Percentiles rank a stretch among this genome's conserved stretches.
phyloP scores from a whole-genome alignment of 1,139 yeast species.

The Pichia sp. region DNA sequence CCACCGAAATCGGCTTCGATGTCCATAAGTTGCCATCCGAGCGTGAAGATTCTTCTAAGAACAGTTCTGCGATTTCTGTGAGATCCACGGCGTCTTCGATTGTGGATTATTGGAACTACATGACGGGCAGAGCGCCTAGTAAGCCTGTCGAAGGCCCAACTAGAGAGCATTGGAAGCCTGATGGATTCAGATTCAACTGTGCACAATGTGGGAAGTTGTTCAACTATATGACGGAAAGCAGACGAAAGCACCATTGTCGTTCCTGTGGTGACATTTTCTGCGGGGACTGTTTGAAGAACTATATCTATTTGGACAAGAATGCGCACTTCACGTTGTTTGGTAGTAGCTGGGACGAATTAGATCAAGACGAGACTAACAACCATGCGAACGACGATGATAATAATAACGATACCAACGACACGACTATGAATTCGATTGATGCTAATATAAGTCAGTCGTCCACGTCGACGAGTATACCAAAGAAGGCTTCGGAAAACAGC shows the following conservation, averaged over 20 bases:
- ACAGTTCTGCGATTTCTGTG: constrained; percentile 26
- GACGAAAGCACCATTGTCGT: constrained; percentile 88
- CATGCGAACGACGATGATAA: not conserved
- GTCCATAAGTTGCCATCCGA: constrained; percentile 11
- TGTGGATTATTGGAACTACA: constrained; percentile 28
- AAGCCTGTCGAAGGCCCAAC: constrained; percentile 45
- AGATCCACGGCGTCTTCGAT: constrained; percentile 27
- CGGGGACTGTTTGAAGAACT: constrained; percentile 60
- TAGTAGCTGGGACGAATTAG: constrained; percentile 18
- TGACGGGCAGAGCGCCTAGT: constrained; percentile 26
- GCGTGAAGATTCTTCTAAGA: constrained; percentile 22
- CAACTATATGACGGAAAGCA: constrained; percentile 58
- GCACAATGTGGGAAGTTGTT: constrained; percentile 66
- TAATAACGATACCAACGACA: not conserved
- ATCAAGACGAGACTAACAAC: not conserved
- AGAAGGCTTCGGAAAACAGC: not conserved
- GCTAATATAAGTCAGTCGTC: not conserved
- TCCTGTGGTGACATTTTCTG: constrained; percentile 93
- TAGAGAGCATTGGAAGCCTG: constrained; percentile 77
- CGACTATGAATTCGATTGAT: not conserved
- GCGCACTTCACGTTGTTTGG: constrained; percentile 74
- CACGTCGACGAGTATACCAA: not conserved
- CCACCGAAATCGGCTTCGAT: constrained; percentile 14
- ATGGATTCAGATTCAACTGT: constrained; percentile 61
- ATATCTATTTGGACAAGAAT: constrained; percentile 57